A percentile compares a stretch with the other conserved stretches of the same genome.
phyloP scores from a whole-genome alignment of 75 land plant genomes.

The Pinus taeda region DNA sequence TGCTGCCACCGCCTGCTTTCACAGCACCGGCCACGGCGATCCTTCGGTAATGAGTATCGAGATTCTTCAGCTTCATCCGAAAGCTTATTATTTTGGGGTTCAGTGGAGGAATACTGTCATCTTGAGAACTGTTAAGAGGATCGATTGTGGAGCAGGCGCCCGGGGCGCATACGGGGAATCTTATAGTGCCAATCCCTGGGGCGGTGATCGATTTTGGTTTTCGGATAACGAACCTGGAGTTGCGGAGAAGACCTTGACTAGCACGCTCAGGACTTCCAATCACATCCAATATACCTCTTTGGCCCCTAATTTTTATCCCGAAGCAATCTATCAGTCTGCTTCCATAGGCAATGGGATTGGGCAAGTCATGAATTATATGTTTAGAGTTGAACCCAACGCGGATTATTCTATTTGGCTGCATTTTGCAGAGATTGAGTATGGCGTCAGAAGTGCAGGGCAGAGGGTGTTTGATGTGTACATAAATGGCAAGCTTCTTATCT shows the following conservation, averaged over 20 bases:
- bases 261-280: constrained; percentile 18
- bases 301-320: constrained; percentile 82
- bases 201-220: constrained; percentile 90
- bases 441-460: constrained; percentile 41
- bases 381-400: constrained; percentile 76
- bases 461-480: constrained; percentile 79
- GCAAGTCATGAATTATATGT: constrained; percentile 46
- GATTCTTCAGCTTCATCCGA: constrained; percentile 67
- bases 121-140: constrained; percentile 58
- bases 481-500: constrained; percentile 56
- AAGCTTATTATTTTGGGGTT: constrained; percentile 60
- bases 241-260: constrained; percentile 31
- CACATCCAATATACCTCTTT: constrained; percentile 35
- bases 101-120: constrained; percentile 29
- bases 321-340: constrained; percentile 70
- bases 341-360: constrained; percentile 34
- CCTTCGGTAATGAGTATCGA: constrained; percentile 84
- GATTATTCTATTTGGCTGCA: constrained; percentile 93
- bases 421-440: constrained; percentile 82
- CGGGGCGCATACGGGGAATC: constrained; percentile 39
- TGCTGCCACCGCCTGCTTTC: constrained; percentile 79
- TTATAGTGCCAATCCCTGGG: too few species aligned
- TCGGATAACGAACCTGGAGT: constrained; percentile 9
- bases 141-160: constrained; percentile 50
- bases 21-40: constrained; percentile 94